phyloP scores from a whole-genome alignment of 2,329 filamentous ascomycete genomes.

The Colletotrichum sp. region DNA sequence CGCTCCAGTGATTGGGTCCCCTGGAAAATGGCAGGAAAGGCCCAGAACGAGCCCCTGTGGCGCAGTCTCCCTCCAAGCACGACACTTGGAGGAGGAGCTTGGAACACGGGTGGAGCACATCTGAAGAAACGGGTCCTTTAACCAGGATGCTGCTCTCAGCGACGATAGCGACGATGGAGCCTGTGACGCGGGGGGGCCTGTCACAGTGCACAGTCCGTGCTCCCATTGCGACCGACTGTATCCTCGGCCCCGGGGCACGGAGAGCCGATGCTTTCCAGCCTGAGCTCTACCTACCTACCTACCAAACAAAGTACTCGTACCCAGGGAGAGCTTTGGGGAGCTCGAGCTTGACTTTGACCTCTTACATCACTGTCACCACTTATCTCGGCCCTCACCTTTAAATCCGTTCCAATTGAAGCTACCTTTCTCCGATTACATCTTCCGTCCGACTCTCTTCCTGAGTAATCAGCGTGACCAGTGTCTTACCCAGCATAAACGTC shows the following conservation, averaged over 20 bases:
- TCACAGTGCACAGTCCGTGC: constrained; percentile 1
- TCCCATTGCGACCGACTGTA: constrained; percentile 13
- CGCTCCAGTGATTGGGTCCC: background rate
- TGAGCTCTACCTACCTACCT: constrained; percentile 1
- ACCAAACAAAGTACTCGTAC: background rate
- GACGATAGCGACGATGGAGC: background rate
- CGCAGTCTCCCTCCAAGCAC: background rate
- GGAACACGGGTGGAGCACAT: background rate
- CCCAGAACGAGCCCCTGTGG: background rate
- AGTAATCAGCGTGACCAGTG: background rate
- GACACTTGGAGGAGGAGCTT: background rate
- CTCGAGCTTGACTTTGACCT: constrained; percentile 7
- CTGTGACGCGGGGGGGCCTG: constrained; percentile 14
- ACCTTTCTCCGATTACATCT: background rate
- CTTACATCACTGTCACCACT: background rate
- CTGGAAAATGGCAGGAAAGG: background rate
- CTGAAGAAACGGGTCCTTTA: background rate
- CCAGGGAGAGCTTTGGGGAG: background rate
- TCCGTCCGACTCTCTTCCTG: background rate
- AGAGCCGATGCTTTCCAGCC: constrained; percentile 33
- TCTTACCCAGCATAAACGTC: background rate
- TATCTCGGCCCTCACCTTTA: background rate
- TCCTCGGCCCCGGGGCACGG: constrained; percentile 30
- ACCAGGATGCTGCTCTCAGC: background rate
- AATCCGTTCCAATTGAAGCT: background rate